Percentiles rank a stretch among this genome's conserved stretches.
Conservation (phyloP, 805 yeast genomes). For the Metschnikowia aberdeeniae region DNA sequence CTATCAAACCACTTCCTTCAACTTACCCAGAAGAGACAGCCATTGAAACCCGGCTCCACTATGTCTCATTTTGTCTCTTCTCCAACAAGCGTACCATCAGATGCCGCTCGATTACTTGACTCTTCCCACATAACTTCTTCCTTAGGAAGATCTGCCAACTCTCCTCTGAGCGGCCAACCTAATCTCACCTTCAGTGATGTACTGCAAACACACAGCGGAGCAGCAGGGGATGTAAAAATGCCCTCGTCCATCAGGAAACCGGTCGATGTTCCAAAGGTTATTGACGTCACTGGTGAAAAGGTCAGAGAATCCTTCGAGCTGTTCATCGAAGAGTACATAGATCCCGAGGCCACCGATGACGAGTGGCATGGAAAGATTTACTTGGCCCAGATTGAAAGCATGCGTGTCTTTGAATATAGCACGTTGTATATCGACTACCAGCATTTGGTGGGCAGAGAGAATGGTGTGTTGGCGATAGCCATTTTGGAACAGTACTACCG, state of each 20-base stretch:
- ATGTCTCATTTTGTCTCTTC: conserved; percentile 45
- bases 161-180: conserved; percentile 27
- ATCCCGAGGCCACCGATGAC: conserved; percentile 31
- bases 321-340: conserved; percentile 66
- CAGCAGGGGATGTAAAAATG: conserved; percentile 54
- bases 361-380: conserved; percentile 57
- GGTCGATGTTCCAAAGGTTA: conserved; percentile 67
- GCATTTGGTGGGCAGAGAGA: conserved; percentile 70
- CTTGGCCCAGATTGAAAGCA: conserved; percentile 72
- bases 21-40: neutral
- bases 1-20: neutral
- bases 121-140: conserved; percentile 44
- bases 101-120: conserved; percentile 37
- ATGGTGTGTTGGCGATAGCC: conserved; percentile 86
- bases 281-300: conserved; percentile 88
- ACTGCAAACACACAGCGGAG: conserved; percentile 30
- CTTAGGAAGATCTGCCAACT: conserved; percentile 33
- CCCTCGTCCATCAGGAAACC: conserved; percentile 16
- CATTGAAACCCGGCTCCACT: neutral
- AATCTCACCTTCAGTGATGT: conserved; percentile 19
- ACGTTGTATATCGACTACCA: conserved; percentile 83
- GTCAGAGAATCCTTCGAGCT: conserved; percentile 88
- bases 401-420: conserved; percentile 69
- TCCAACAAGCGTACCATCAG: conserved; percentile 42
- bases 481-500: conserved; percentile 89